Evolutionary conservation across 2,329 filamentous ascomycete species (phyloP).

Genomic region (Nemania serpens): DNA sequence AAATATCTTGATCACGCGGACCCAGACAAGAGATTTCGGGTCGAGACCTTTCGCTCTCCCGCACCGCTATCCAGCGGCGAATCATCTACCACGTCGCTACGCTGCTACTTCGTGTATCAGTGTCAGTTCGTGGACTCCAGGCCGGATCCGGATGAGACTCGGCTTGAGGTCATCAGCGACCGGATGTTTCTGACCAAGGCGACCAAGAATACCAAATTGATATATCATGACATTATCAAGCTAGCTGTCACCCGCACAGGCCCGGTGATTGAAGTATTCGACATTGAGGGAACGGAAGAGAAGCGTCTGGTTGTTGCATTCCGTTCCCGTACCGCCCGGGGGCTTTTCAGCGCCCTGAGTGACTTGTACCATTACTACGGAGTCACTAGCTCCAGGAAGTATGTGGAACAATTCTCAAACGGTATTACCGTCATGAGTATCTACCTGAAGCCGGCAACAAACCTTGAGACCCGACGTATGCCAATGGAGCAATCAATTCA

Average conservation of each 20-base stretch:
- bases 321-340: conserved; percentile 87
- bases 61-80: conserved; percentile 72
- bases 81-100: conserved; percentile 78
- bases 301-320: conserved; percentile 95
- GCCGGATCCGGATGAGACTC: conserved; percentile 78
- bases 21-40: conserved; percentile 77
- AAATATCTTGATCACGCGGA: conserved; percentile 90
- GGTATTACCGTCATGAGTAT: conserved; percentile 96
- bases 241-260: conserved; percentile 83
- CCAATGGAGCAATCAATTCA: conserved; percentile 94
- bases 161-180: conserved; percentile 89
- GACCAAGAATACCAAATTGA: conserved; percentile 90
- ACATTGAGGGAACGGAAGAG: conserved; percentile 88
- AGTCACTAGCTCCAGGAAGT: conserved; percentile 93
- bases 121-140: conserved; percentile 83
- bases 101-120: conserved; percentile 99
- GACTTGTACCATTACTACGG: conserved; percentile 99
- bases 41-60: conserved; percentile 95
- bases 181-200: conserved; percentile 95
- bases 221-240: conserved; percentile 93
- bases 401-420: conserved; percentile 98
- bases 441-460: conserved; percentile 78
- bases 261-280: conserved; percentile 96
- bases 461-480: conserved; percentile 64
- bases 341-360: conserved; percentile 92